Evolutionary conservation across 148 eudicot species (phyloP).

Genomic region (Chenopodium suecicum): DNA sequence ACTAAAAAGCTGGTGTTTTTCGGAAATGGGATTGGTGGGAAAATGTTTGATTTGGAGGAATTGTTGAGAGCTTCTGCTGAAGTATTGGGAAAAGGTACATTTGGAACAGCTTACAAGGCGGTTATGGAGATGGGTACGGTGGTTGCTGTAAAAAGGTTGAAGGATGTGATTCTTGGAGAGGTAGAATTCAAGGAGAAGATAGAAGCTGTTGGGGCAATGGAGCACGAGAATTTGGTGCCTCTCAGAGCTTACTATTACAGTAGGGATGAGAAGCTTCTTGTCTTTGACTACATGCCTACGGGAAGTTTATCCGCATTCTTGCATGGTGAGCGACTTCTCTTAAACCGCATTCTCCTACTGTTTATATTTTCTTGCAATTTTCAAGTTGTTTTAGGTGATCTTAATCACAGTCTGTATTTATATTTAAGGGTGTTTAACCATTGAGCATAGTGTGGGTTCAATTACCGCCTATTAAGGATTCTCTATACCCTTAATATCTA

Average conservation of each 20-base stretch:
- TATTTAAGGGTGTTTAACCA: neutral
- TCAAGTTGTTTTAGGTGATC: neutral
- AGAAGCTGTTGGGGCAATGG: conserved; percentile 70
- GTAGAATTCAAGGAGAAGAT: conserved; percentile 72
- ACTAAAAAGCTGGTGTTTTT: conserved; percentile 71
- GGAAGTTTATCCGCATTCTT: conserved; percentile 91
- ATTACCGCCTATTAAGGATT: neutral
- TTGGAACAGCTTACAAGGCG: conserved; percentile 93
- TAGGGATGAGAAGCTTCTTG: conserved; percentile 83
- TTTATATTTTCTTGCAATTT: neutral
- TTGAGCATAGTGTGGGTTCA: neutral
- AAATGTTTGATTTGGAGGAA: conserved; percentile 74
- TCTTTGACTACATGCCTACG: conserved; percentile 82
- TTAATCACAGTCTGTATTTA: neutral
- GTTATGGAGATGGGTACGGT: conserved; percentile 67
- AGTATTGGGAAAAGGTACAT: conserved; percentile 89
- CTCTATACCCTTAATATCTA: neutral
- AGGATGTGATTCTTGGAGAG: conserved; percentile 64
- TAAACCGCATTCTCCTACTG: neutral
- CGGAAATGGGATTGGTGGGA: conserved; percentile 44
- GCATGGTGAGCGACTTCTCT: conserved; percentile 53
- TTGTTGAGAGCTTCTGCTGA: conserved; percentile 86
- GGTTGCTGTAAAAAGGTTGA: conserved; percentile 86
- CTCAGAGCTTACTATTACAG: conserved; percentile 81
- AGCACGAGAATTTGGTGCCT: conserved; percentile 79